These are phyloP conservation scores for Linaria vulgaris DNA, from an alignment of 257 asterid genomes.

Conservation along the genomic window DNA sequence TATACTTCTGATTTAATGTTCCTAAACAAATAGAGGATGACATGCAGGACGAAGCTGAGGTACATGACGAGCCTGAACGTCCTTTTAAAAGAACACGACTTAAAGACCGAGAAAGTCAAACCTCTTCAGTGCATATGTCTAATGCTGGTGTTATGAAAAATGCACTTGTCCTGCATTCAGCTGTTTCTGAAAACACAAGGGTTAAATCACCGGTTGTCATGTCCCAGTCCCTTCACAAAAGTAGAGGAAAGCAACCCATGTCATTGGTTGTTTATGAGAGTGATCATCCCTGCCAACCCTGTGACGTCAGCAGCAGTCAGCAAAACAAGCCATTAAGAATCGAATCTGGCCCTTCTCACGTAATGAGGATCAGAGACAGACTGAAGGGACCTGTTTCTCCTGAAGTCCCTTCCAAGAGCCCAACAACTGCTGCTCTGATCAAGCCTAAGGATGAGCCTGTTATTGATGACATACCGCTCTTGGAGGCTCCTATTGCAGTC, in stretches of 20 bases:
- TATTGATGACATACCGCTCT: conserved; percentile 22
- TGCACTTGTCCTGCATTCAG: conserved; percentile 33
- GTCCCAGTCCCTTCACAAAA: conserved; percentile 23
- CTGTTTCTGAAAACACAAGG: conserved; percentile 20
- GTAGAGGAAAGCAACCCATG: conserved; percentile 32
- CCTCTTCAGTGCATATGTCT: conserved; percentile 34
- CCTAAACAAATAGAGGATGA: conserved; percentile 29
- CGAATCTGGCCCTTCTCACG: conserved; percentile 25
- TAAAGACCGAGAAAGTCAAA: conserved; percentile 46
- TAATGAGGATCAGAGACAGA: conserved; percentile 27
- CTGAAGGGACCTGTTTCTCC: conserved; percentile 23
- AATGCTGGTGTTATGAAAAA: conserved; percentile 19
- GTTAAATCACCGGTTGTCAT: conserved; percentile 23
- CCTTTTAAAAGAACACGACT: conserved; percentile 65
- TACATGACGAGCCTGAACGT: conserved; percentile 45
- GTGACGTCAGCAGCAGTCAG: conserved; percentile 9
- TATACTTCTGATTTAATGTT: conserved; percentile 24
- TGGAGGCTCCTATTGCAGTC: conserved; percentile 22
- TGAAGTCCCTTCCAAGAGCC: conserved; percentile 12
- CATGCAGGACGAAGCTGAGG: conserved; percentile 50
- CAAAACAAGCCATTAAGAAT: conserved; percentile 22
- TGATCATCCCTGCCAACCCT: conserved; percentile 24
- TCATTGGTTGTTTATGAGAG: conserved; percentile 16
- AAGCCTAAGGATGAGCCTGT: conserved; percentile 39
- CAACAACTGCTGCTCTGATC: conserved; percentile 19